These are phyloP conservation scores for Medakamo hakoo DNA, from an alignment of 139 green algal genomes.

Conservation along the genomic window DNA sequence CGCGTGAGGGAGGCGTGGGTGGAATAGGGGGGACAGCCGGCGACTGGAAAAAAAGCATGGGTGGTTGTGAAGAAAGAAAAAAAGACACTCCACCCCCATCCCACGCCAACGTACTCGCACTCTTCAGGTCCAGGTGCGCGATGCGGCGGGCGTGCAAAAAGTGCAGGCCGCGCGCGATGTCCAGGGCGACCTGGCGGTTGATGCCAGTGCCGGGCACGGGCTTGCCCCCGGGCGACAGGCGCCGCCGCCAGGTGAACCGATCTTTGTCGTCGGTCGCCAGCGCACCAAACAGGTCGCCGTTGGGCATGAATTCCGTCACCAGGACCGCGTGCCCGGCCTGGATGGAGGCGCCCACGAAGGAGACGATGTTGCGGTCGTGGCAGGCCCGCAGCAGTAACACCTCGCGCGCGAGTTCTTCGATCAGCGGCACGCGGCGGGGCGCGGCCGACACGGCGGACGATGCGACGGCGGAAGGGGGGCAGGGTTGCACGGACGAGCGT, in stretches of 20 bases:
- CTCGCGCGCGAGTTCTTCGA: background rate
- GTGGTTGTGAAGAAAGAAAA: background rate
- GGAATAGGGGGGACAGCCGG: background rate
- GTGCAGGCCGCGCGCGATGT: constrained; percentile 19
- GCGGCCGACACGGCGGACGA: too few relatives aligned
- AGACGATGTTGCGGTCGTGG: constrained; percentile 27
- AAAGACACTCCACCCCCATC: too few relatives aligned
- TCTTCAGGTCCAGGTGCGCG: constrained; percentile 29
- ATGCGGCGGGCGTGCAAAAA: constrained; percentile 20
- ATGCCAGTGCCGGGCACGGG: background rate
- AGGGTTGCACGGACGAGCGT: too few relatives aligned
- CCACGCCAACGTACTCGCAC: constrained; percentile 22
- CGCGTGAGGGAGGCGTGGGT: background rate
- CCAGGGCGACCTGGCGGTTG: constrained; percentile 9
- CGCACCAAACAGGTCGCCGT: constrained; percentile 21
- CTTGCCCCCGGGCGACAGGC: constrained; percentile 5
- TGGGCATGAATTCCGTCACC: constrained; percentile 31
- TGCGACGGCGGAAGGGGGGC: too few relatives aligned
- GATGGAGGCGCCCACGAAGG: constrained; percentile 20
- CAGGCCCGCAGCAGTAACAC: constrained; percentile 19
- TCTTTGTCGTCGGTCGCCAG: constrained; percentile 4
- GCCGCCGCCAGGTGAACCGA: constrained; percentile 10
- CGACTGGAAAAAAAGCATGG: background rate
- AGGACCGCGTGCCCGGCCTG: constrained; percentile 14
- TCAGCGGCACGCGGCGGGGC: background rate